Evolutionary conservation across 768 basidiomycete species (phyloP).

Genomic region (Amanita subjunquillea): DNA sequence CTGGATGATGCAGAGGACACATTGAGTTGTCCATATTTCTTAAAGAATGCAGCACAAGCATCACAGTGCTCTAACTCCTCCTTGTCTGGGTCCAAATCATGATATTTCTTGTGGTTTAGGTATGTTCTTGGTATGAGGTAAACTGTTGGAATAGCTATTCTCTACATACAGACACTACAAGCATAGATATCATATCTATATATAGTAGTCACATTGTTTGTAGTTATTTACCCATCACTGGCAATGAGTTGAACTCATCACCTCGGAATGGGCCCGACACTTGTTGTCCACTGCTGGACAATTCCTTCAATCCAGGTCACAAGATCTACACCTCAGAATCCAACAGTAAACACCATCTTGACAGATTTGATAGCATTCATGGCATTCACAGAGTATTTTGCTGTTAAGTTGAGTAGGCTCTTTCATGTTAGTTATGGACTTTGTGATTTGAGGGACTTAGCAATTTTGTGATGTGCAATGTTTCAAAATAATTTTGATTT

Average conservation of each 20-base stretch:
- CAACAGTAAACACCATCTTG: neutral
- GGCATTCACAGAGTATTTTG: neutral
- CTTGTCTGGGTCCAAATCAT: neutral
- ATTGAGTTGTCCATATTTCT: neutral
- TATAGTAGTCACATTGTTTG: no score
- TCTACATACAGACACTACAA: no score
- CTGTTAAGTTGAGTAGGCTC: neutral
- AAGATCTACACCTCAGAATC: no score
- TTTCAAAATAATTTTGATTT: neutral
- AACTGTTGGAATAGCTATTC: no score
- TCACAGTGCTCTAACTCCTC: neutral
- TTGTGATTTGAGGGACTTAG: neutral
- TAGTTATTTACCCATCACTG: no score
- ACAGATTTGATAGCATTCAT: neutral
- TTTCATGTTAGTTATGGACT: neutral
- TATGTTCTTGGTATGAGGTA: conserved; percentile 1
- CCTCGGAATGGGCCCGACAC: no score
- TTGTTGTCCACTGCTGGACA: no score
- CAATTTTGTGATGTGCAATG: neutral
- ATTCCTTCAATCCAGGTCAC: no score
- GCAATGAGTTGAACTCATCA: no score
- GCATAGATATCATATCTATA: no score
- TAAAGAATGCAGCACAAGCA: neutral
- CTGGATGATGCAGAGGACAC: neutral
- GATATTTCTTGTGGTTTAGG: neutral